phyloP scores from a whole-genome alignment of 345 rosid species.

The Boechera stricta region DNA sequence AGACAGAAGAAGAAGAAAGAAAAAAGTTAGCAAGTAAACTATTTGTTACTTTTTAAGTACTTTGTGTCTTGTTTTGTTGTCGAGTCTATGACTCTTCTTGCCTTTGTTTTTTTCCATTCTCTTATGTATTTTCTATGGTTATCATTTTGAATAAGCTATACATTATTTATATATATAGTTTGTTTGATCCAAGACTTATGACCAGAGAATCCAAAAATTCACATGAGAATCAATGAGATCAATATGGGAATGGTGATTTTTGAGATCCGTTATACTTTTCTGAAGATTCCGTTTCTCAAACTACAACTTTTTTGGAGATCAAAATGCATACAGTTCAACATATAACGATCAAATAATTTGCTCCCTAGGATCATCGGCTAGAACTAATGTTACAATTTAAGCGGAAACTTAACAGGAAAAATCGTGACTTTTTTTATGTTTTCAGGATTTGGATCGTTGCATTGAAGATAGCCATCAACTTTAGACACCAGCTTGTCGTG shows the following conservation, averaged over 20 bases:
- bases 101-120: not conserved
- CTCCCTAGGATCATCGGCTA: not conserved
- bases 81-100: conserved; percentile 26
- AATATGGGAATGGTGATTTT: not conserved
- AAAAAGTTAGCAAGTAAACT: conserved; percentile 13
- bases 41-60: conserved; percentile 34
- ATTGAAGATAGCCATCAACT: conserved; percentile 25
- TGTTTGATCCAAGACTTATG: conserved; percentile 4
- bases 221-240: not conserved
- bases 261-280: not conserved
- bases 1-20: conserved; percentile 3
- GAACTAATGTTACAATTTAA: not conserved
- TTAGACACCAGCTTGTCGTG: not conserved
- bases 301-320: not conserved
- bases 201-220: conserved; percentile 17
- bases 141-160: conserved; percentile 27
- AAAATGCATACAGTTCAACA: not conserved
- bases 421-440: not conserved
- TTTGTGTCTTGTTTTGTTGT: conserved; percentile 37
- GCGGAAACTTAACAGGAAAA: not conserved
- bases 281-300: not conserved
- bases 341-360: not conserved
- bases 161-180: conserved; percentile 12
- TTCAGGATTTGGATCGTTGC: not conserved
- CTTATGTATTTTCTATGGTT: conserved; percentile 23